phyloP scores from a whole-genome alignment of 192 early-diverging fungal species.

The Kickxella alabastrina region DNA sequence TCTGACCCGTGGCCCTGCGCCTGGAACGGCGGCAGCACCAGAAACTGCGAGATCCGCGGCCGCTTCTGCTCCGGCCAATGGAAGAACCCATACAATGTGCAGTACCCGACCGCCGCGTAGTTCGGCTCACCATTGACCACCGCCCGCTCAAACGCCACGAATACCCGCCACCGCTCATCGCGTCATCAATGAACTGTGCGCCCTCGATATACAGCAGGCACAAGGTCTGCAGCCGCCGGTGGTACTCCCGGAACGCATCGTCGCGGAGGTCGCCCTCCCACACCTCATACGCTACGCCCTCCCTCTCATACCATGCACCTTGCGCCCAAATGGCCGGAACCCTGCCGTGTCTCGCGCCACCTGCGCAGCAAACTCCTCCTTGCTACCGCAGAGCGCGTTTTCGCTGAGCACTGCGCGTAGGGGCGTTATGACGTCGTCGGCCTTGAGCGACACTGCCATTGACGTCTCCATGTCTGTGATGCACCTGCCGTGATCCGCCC shows the following conservation, averaged over 20 bases:
- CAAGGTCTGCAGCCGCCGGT: slow-evolving; percentile 76
- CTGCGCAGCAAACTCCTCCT: slow-evolving; percentile 59
- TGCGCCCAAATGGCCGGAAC: slow-evolving; percentile 78
- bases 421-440: slow-evolving; percentile 62
- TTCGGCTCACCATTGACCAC: slow-evolving; percentile 34
- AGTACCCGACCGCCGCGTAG: slow-evolving; percentile 81
- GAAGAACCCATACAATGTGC: slow-evolving; percentile 81
- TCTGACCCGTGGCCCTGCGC: slow-evolving; percentile 74
- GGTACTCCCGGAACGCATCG: slow-evolving; percentile 68
- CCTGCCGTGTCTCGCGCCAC: slow-evolving; percentile 57
- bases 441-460: slow-evolving; percentile 28
- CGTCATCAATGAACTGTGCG: slow-evolving; percentile 75
- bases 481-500: slow-evolving; percentile 59
- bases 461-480: slow-evolving; percentile 52
- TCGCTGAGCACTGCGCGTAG: slow-evolving; percentile 58
- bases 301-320: slow-evolving; percentile 63
- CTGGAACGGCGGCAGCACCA: slow-evolving; percentile 90
- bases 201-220: slow-evolving; percentile 87
- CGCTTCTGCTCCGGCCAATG: slow-evolving; percentile 73
- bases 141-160: slow-evolving; percentile 59
- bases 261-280: slow-evolving; percentile 67
- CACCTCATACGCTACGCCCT: slow-evolving; percentile 58
- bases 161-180: slow-evolving; percentile 81
- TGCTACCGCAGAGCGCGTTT: slow-evolving; percentile 55
- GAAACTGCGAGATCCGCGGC: slow-evolving; percentile 90